Conservation (phyloP, 805 yeast genomes). For the Yamadazyma takamatsuzukensis region DNA sequence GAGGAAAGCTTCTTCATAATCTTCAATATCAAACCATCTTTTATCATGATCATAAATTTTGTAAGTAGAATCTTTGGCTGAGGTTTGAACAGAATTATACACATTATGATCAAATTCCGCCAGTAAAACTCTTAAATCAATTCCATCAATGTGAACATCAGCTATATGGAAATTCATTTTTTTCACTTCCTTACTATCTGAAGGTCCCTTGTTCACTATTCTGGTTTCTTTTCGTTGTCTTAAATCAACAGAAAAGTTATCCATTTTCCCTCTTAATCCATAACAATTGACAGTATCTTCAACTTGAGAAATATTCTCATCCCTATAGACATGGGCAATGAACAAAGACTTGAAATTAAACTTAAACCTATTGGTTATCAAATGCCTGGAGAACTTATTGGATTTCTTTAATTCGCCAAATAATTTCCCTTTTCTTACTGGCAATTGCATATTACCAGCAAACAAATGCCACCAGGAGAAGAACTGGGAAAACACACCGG, state of each 20-base stretch:
- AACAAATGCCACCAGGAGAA: conserved; percentile 85
- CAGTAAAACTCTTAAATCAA: conserved; percentile 59
- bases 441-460: conserved; percentile 73
- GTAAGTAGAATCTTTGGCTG: conserved; percentile 5
- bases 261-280: conserved; percentile 57
- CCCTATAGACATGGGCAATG: conserved; percentile 68
- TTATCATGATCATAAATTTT: conserved; percentile 49
- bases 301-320: conserved; percentile 32
- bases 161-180: conserved; percentile 64
- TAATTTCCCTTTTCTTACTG: conserved; percentile 70
- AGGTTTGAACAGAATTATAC: conserved; percentile 10
- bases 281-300: conserved; percentile 51
- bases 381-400: conserved; percentile 70
- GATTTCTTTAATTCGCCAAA: conserved; percentile 55
- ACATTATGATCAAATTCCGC: conserved; percentile 40
- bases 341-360: conserved; percentile 71
- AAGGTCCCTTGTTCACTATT: conserved; percentile 40
- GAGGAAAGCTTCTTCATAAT: conserved; percentile 55
- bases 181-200: conserved; percentile 45
- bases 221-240: conserved; percentile 40
- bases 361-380: conserved; percentile 75
- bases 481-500: conserved; percentile 64
- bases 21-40: conserved; percentile 61
- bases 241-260: conserved; percentile 35
- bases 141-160: conserved; percentile 50